Evolutionary conservation across 192 early-diverging fungal species (phyloP), one percentile per base, ranked within the genome.

Genomic region (Rhizoclosmatium sp.): DNA sequence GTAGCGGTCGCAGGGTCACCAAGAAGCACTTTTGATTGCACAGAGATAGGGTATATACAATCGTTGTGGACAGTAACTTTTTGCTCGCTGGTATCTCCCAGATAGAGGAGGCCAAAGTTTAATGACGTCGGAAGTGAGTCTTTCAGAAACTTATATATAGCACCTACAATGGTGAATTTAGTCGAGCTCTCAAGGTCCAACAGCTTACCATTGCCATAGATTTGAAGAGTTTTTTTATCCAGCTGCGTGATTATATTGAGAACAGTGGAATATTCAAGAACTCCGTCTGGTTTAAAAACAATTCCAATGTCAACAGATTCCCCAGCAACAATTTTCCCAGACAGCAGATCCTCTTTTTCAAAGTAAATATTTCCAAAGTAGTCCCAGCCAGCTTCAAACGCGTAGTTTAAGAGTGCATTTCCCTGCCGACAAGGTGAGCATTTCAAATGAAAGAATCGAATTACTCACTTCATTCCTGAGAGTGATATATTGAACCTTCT

Each of bases 341-440:
- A n/a, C 47, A 78, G 7, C 2, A 69, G 54, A 12, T 62, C 44
- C 23, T 66, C 62, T 7, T 77, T 47, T 23, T 48, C 60, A 56
- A 87, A 71, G 54, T 59, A 71, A 49, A 84, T 80, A 16, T 74
- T 62, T 9, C 75, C 70, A 51, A 65, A 59, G 72, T 76, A 82
- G 59, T 88, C 83, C 87, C 84, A 88, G 39, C 80, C 40, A 0
- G 76, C 58, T 10, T 81, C 62, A 62, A 87, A 69, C 67, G 83
- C 82, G 56, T 85, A 88, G 31, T 51, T 75, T 12, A 88, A 68
- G 10, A 79, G 70, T 3, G 87, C 87, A 10, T 82, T 80, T 46
- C 87, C 87, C 79, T 85, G 14, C n/a, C 23, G 42, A 46, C 45
- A 58, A 16, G 12, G 4, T 48, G 42, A 44, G 46, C 4, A 47